These are phyloP conservation scores for Trifolium subterraneum DNA, from an alignment of 306 rosid species.

Conservation along the genomic window DNA sequence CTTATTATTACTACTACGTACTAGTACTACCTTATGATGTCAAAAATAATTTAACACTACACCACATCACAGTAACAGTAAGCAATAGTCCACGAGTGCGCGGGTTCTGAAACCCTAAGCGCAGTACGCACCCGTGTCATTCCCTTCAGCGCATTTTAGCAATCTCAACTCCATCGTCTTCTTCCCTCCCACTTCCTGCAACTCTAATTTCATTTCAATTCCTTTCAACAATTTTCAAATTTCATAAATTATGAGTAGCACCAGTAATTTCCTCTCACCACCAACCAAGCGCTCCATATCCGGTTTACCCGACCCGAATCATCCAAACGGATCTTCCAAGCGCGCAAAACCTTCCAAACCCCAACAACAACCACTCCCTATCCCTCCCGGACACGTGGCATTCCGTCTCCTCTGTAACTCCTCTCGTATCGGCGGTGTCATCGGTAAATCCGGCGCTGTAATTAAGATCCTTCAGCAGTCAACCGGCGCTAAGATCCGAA, in stretches of 20 bases:
- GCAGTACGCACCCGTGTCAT: slow-evolving; percentile 27
- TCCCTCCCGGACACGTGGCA: slow-evolving; percentile 71
- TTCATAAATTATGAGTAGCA: no score
- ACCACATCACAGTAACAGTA: background rate
- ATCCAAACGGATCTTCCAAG: slow-evolving; percentile 60
- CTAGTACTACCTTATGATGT: no score
- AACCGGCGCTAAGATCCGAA: slow-evolving; percentile 88
- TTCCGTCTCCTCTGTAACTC: slow-evolving; percentile 92
- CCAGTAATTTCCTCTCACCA: slow-evolving; percentile 57
- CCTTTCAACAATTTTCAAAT: no score
- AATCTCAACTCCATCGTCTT: background rate
- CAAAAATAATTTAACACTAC: background rate
- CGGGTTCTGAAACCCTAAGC: slow-evolving; percentile 42
- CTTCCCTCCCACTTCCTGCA: background rate
- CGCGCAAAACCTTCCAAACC: slow-evolving; percentile 67
- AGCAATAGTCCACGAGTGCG: slow-evolving; percentile 3
- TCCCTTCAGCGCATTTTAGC: slow-evolving; percentile 40
- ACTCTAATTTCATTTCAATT: background rate
- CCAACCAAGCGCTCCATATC: slow-evolving; percentile 71
- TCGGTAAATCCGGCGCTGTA: slow-evolving; percentile 81
- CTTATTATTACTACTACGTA: no score
- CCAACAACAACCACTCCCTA: slow-evolving; percentile 49
- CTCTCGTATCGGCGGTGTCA: slow-evolving; percentile 90
- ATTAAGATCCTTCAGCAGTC: slow-evolving; percentile 77
- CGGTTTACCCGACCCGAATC: slow-evolving; percentile 54